Percentiles rank a stretch among this genome's conserved stretches.
phyloP scores from a whole-genome alignment of 1,284 basidiomycete genomes.

The Testicularia cyperi region DNA sequence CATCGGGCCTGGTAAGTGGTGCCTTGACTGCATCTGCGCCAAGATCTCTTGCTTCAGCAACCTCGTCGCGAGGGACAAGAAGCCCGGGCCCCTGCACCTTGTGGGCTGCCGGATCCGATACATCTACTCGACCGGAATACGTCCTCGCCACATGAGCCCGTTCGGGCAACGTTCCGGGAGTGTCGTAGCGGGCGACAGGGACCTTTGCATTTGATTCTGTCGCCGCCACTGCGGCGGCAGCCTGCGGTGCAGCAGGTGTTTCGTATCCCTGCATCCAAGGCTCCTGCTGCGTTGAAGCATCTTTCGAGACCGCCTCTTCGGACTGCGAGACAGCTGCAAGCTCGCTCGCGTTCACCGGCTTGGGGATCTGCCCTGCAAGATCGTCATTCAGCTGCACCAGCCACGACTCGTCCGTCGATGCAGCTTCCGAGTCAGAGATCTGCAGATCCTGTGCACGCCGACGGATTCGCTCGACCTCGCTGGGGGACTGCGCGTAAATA shows the following conservation, averaged over 20 bases:
- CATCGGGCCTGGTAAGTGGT: constrained; percentile 5
- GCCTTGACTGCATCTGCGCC: constrained; percentile 23
- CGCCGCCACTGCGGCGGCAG: constrained; percentile 11
- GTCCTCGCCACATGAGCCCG: constrained; percentile 39
- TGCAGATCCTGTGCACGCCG: constrained; percentile 23
- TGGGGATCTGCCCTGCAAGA: constrained; percentile 19
- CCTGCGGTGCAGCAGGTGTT: constrained; percentile 12
- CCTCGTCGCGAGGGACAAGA: constrained; percentile 39
- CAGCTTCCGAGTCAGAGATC: constrained; percentile 11
- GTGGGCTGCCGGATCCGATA: constrained; percentile 36
- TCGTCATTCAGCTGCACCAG: constrained; percentile 14
- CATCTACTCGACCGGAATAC: constrained; percentile 38
- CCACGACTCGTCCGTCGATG: constrained; percentile 17
- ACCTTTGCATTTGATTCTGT: constrained; percentile 1
- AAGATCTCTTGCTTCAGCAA: constrained; percentile 28
- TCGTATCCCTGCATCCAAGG: constrained; percentile 37
- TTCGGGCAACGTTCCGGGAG: constrained; percentile 18
- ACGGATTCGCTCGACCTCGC: constrained; percentile 31
- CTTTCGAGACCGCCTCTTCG: constrained; percentile 2
- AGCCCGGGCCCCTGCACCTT: constrained; percentile 34
- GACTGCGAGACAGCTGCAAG: constrained; percentile 8
- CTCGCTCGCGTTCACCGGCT: constrained; percentile 27
- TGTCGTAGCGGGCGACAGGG: constrained; percentile 21
- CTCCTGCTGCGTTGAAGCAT: constrained; percentile 14
- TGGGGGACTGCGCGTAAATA: constrained; percentile 34